Percentiles rank a stretch among this genome's conserved stretches.
Evolutionary conservation across 1,139 yeast species (phyloP).

Genomic region (Sugiyamaella xylanicola): DNA sequence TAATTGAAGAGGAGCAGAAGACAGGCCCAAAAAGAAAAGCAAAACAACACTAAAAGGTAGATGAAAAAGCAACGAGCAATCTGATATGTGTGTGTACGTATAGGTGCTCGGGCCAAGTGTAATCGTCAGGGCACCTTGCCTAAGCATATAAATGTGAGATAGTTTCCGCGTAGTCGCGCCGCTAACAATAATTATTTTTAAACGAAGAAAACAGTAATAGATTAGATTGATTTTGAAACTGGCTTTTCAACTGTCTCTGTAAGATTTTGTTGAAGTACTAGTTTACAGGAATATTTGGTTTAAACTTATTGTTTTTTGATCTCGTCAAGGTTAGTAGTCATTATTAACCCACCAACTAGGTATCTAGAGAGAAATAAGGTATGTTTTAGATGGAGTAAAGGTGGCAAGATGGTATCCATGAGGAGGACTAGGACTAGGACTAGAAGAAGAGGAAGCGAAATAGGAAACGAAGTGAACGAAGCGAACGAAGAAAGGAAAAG

Average conservation of each 20-base stretch:
- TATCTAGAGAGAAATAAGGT: constrained; percentile 1
- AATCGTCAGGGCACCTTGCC: constrained; percentile 20
- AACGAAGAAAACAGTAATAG: not conserved
- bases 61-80: not conserved
- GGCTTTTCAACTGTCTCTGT: no score
- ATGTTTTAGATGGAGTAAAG: not conserved
- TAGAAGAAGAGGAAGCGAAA: not conserved
- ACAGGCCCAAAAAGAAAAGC: not conserved
- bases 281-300: not conserved
- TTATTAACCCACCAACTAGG: not conserved
- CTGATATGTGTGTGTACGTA: constrained; percentile 8
- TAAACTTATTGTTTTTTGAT: not conserved
- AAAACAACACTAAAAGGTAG: not conserved
- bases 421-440: not conserved
- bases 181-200: not conserved
- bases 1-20: not conserved
- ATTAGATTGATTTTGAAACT: not conserved
- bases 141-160: constrained; percentile 19
- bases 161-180: constrained; percentile 18
- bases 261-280: no score
- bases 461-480: not conserved
- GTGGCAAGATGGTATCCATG: not conserved
- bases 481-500: no score
- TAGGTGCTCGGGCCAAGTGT: constrained; percentile 20
- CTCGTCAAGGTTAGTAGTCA: not conserved